Percentiles rank a stretch among this genome's conserved stretches.
phyloP scores from a whole-genome alignment of 805 yeast genomes.

The Suhomyces emberorum region DNA sequence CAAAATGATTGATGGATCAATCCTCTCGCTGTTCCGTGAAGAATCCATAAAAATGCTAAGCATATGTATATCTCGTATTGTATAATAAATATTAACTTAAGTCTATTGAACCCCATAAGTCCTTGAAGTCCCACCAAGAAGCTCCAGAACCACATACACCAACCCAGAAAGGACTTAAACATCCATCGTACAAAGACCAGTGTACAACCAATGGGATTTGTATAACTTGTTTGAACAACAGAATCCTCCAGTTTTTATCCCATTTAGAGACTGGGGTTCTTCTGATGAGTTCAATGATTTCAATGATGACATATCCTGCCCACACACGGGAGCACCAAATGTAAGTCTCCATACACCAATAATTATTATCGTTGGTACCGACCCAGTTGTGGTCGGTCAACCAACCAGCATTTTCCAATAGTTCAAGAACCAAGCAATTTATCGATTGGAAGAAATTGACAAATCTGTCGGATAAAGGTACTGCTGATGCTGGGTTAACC shows the following conservation, averaged over 20 bases:
- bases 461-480: constrained; percentile 29
- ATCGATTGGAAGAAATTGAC: constrained; percentile 37
- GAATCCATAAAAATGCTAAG: too few species aligned
- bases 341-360: constrained; percentile 43
- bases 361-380: constrained; percentile 36
- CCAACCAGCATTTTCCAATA: constrained; percentile 45
- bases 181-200: constrained; percentile 44
- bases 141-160: constrained; percentile 45
- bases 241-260: constrained; percentile 34
- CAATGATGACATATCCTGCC: constrained; percentile 40
- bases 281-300: constrained; percentile 39
- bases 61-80: too few species aligned
- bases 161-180: constrained; percentile 46
- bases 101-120: constrained; percentile 34
- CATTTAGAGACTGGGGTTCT: constrained; percentile 37
- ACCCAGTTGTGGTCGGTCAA: constrained; percentile 45
- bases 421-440: constrained; percentile 39
- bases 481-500: constrained; percentile 20
- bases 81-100: too few species aligned
- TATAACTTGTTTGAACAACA: constrained; percentile 33
- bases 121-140: constrained; percentile 40
- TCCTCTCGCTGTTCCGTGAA: too few species aligned
- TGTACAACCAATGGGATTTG: constrained; percentile 43
- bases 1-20: too few species aligned
- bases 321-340: constrained; percentile 45